Evolutionary conservation across 257 asterid genomes (phyloP).

Genomic region (Fraxinus quadrangulata): DNA sequence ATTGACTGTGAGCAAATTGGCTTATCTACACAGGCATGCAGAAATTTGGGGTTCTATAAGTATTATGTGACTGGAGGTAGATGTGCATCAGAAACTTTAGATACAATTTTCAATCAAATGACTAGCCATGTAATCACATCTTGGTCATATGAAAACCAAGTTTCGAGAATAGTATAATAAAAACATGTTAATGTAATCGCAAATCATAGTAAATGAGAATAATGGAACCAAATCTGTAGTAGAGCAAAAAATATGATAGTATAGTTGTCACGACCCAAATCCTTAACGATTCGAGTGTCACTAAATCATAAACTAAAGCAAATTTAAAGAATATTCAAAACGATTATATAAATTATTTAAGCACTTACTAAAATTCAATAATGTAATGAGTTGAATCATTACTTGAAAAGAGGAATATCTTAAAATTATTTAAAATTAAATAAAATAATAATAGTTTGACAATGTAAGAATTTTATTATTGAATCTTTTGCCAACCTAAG

Average conservation of each 20-base stretch:
- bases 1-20: background rate
- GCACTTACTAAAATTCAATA: too few relatives aligned
- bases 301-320: too few relatives aligned
- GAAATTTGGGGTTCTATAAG: background rate
- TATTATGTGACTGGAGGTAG: background rate
- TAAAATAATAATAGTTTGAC: too few relatives aligned
- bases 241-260: background rate
- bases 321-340: too few relatives aligned
- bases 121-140: background rate
- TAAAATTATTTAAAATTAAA: too few relatives aligned
- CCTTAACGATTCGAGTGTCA: too few relatives aligned
- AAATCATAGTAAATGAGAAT: background rate
- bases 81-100: background rate
- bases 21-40: background rate
- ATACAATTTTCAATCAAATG: background rate
- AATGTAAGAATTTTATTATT: too few relatives aligned
- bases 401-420: too few relatives aligned
- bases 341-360: too few relatives aligned
- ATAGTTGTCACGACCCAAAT: too few relatives aligned
- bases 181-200: background rate
- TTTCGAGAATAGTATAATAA: background rate
- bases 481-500: too few relatives aligned
- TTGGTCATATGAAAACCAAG: background rate
- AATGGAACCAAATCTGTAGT: background rate
- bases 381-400: too few relatives aligned